Evolutionary conservation across 108 stramenopile genomes (phyloP).

Genomic region (Nitzschia sp.): DNA sequence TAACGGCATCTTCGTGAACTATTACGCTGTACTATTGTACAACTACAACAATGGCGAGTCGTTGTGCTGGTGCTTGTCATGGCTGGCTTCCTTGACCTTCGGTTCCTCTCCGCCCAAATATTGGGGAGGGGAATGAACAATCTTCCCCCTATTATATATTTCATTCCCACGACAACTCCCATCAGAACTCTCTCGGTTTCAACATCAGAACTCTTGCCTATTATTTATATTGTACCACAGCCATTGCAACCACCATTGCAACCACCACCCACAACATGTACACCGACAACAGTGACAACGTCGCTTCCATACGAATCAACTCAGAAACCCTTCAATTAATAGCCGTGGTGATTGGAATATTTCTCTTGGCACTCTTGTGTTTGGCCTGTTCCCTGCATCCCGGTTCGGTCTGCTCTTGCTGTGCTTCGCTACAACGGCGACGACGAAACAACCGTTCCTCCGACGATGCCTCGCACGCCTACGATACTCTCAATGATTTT

Average conservation of each 20-base stretch:
- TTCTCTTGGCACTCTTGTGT: conserved; percentile 28
- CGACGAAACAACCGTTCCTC: not conserved
- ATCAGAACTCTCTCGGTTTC: too few relatives aligned
- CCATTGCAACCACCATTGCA: too few relatives aligned
- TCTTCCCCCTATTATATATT: too few relatives aligned
- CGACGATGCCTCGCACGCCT: conserved; percentile 8
- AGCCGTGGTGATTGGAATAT: conserved; percentile 23
- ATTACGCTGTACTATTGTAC: not conserved
- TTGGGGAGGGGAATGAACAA: too few relatives aligned
- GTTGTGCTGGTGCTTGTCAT: too few relatives aligned
- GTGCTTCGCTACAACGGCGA: not conserved
- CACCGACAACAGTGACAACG: not conserved
- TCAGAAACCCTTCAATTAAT: conserved; percentile 8
- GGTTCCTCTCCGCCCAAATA: too few relatives aligned
- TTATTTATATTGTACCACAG: too few relatives aligned
- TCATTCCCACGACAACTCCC: too few relatives aligned
- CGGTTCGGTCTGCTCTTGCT: conserved; percentile 21
- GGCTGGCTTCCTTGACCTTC: too few relatives aligned
- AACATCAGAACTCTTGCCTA: too few relatives aligned
- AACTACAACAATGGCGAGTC: conserved; percentile 4
- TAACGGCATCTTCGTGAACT: conserved; percentile 73
- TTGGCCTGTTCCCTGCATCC: conserved; percentile 31
- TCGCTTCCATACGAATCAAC: conserved; percentile 5
- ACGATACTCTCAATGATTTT: conserved; percentile 30
- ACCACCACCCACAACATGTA: too few relatives aligned